A percentile compares a stretch with the other conserved stretches of the same genome.
Evolutionary conservation across 2,329 filamentous ascomycete genomes (phyloP).

Genomic region (Zymoseptoria crescenta): DNA sequence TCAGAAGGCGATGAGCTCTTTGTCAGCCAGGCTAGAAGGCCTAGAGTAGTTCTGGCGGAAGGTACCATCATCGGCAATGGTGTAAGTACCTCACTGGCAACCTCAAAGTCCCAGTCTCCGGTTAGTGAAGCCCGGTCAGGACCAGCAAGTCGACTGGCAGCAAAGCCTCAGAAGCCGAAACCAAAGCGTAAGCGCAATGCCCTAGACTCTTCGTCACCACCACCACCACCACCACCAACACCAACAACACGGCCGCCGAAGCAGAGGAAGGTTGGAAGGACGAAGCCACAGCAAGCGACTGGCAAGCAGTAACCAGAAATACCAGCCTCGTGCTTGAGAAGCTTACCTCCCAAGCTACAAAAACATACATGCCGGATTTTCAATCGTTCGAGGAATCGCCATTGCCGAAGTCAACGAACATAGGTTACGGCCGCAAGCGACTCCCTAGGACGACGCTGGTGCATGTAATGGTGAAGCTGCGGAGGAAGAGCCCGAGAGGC

Average conservation of each 20-base stretch:
- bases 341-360: neutral
- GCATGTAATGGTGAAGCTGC: too few relatives aligned
- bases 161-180: neutral
- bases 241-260: neutral
- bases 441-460: too few relatives aligned
- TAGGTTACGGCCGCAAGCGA: neutral
- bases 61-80: neutral
- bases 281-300: neutral
- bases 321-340: neutral
- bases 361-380: neutral
- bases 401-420: neutral
- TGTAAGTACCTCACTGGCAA: neutral
- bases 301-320: neutral
- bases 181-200: neutral
- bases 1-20: neutral
- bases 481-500: too few relatives aligned
- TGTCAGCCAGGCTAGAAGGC: neutral
- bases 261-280: neutral
- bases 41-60: neutral
- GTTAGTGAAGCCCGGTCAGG: neutral
- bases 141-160: neutral
- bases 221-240: neutral
- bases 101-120: neutral
- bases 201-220: neutral
- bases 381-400: neutral